Conservation (phyloP, 1,139 yeast genomes). For the Sugiyamaella paludigena region DNA sequence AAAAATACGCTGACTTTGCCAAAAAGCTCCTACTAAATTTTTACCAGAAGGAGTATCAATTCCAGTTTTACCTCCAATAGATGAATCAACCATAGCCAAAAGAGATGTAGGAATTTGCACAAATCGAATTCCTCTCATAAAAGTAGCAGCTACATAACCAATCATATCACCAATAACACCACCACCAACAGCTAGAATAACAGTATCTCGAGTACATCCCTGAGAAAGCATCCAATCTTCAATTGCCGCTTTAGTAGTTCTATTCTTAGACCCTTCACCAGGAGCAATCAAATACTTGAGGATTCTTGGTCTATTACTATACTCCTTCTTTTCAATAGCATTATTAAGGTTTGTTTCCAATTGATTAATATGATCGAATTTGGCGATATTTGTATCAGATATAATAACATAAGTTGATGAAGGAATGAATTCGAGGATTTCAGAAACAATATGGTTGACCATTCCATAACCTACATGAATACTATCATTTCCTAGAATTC, state of each 20-base stretch:
- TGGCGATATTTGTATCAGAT: conserved; percentile 79
- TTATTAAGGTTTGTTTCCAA: conserved; percentile 40
- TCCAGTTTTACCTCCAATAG: conserved; percentile 98
- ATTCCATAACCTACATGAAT: conserved; percentile 91
- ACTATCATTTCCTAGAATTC: conserved; percentile 71
- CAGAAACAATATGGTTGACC: conserved; percentile 69
- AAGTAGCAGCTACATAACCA: conserved; percentile 97
- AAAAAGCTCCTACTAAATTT: conserved; percentile 94
- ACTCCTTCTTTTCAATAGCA: conserved; percentile 36
- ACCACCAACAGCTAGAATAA: conserved; percentile 93
- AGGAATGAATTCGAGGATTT: conserved; percentile 58
- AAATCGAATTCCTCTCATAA: conserved; percentile 96
- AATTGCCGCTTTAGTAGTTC: conserved; percentile 87
- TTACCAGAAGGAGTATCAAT: conserved; percentile 98
- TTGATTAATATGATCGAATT: conserved; percentile 56
- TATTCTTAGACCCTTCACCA: conserved; percentile 87
- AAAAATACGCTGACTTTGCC: conserved; percentile 90
- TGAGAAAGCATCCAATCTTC: conserved; percentile 84
- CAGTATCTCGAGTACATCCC: conserved; percentile 96
- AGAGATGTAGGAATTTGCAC: conserved; percentile 93
- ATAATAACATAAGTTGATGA: conserved; percentile 91
- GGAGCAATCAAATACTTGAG: conserved; percentile 78
- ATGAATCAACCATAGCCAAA: conserved; percentile 96
- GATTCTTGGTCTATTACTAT: conserved; percentile 52
- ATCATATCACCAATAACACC: conserved; percentile 99